phyloP scores from a whole-genome alignment of 257 asterid species.

The Nicotiana paniculata region DNA sequence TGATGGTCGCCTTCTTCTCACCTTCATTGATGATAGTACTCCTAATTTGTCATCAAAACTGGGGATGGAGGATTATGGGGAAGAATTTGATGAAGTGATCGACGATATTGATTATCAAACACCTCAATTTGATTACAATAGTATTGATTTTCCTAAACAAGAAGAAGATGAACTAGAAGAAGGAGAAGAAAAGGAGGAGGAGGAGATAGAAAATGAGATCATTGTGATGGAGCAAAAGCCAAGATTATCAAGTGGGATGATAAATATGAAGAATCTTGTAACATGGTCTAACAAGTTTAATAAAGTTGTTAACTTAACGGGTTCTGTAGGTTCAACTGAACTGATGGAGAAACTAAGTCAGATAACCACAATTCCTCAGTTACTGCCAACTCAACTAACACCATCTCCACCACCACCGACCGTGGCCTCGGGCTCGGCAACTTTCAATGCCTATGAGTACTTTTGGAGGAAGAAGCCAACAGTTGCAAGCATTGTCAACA shows the following conservation, averaged over 20 bases:
- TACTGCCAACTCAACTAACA: background rate
- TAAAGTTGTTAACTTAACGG: background rate
- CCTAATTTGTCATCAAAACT: background rate
- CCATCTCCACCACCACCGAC: background rate
- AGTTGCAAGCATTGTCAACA: background rate
- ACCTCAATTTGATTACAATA: background rate
- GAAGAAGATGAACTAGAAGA: background rate
- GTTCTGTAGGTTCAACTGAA: background rate
- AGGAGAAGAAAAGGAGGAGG: constrained; percentile 1
- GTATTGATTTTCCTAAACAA: background rate
- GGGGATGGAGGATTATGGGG: constrained; percentile 6
- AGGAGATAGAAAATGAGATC: background rate
- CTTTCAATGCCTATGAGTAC: background rate
- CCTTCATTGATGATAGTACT: constrained; percentile 17
- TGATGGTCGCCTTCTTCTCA: constrained; percentile 69
- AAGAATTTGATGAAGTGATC: constrained; percentile 17
- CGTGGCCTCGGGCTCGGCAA: background rate
- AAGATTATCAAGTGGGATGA: constrained; percentile 25
- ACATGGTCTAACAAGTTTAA: background rate
- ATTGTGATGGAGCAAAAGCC: constrained; percentile 17
- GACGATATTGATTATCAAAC: constrained; percentile 20
- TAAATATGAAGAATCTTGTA: constrained; percentile 21
- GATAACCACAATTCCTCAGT: background rate
- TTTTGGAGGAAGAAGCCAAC: constrained; percentile 9
- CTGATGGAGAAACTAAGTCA: background rate